A percentile compares a stretch with the other conserved stretches of the same genome.
Evolutionary conservation across 2,329 filamentous ascomycete species (phyloP).

Genomic region (Cordyceps javanica): DNA sequence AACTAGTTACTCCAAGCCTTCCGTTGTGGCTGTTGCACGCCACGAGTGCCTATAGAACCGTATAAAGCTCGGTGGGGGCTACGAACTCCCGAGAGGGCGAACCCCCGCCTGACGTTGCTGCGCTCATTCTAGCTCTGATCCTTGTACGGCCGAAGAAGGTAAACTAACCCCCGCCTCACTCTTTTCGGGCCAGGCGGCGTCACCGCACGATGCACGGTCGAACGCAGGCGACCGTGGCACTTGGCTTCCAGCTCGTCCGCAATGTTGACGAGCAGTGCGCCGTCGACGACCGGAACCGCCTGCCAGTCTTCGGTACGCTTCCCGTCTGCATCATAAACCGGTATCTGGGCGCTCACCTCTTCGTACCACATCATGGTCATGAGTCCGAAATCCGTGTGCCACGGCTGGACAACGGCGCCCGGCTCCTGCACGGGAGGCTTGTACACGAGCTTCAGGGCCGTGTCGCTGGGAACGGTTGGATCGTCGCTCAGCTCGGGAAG

Average conservation of each 20-base stretch:
- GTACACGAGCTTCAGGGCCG: constrained; percentile 9
- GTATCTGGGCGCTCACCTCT: constrained; percentile 1
- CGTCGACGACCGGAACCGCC: neutral
- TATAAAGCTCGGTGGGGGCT: too few species aligned
- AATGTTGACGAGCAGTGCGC: constrained; percentile 8
- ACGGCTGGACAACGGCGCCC: neutral
- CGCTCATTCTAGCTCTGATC: neutral
- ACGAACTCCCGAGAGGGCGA: neutral
- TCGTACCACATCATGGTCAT: constrained; percentile 8
- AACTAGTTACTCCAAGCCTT: too few species aligned
- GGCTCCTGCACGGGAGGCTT: constrained; percentile 6
- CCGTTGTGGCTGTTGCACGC: too few species aligned
- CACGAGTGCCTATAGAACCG: too few species aligned
- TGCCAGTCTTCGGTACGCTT: neutral
- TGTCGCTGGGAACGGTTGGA: constrained; percentile 1
- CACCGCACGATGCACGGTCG: neutral
- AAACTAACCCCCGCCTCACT: constrained; percentile 1
- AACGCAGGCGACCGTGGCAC: neutral
- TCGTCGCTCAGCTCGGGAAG: constrained; percentile 4
- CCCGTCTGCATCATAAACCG: neutral
- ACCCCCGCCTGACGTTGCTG: neutral
- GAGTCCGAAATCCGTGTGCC: constrained; percentile 7
- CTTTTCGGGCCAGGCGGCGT: neutral
- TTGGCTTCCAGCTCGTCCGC: neutral
- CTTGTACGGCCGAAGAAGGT: constrained; percentile 5